Percentiles rank a stretch among this genome's conserved stretches.
These are phyloP conservation scores for Sarocladiaceae sp. DNA, from an alignment of 2,329 filamentous ascomycete species.

Conservation along the genomic window DNA sequence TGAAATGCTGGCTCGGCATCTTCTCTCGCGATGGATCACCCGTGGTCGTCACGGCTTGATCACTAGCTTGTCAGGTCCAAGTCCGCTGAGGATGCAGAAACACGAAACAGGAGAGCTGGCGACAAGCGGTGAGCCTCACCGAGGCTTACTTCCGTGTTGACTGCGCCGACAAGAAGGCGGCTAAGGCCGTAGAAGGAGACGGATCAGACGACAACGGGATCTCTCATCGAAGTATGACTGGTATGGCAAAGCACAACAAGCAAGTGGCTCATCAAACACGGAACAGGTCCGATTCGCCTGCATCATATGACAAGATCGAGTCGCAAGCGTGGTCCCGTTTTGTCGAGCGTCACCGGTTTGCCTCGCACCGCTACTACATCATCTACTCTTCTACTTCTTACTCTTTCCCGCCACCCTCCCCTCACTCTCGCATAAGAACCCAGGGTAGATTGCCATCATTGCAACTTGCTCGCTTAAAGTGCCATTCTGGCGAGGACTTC, in stretches of 20 bases:
- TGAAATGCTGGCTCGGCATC: conserved; percentile 65
- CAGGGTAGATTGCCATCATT: no score
- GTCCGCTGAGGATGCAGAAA: not conserved
- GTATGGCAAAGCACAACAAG: no score
- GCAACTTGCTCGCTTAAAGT: no score
- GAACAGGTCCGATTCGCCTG: not conserved
- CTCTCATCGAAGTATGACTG: no score
- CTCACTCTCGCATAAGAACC: not conserved
- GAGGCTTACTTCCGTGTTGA: no score
- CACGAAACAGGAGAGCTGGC: no score
- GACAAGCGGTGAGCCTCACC: no score
- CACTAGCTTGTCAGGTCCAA: not conserved
- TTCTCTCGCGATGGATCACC: conserved; percentile 35
- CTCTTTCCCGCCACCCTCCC: not conserved
- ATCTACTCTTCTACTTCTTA: not conserved
- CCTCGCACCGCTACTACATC: not conserved
- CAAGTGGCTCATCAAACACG: not conserved
- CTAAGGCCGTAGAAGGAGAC: no score
- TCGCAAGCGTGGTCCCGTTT: not conserved
- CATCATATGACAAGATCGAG: conserved; percentile 7
- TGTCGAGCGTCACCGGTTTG: not conserved
- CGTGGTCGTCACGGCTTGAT: not conserved
- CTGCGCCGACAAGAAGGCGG: no score
- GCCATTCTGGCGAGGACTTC: no score
- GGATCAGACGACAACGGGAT: no score